A percentile compares a stretch with the other conserved stretches of the same genome.
Evolutionary conservation across 805 yeast genomes (phyloP).

Genomic region (Ogataea glucozyma): DNA sequence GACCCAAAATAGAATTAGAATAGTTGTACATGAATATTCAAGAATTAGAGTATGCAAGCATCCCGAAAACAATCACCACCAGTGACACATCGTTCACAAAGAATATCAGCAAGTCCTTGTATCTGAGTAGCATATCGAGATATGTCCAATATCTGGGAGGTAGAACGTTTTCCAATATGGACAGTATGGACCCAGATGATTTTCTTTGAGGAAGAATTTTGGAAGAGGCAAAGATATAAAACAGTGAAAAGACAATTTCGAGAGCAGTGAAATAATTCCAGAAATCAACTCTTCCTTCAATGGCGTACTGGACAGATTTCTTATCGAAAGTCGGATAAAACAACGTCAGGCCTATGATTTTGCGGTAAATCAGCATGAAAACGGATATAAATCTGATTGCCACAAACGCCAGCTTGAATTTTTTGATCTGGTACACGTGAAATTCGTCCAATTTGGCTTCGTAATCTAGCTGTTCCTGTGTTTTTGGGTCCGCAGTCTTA

Average conservation of each 20-base stretch:
- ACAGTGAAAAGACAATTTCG: constrained; percentile 24
- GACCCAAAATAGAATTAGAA: constrained; percentile 31
- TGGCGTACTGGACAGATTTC: constrained; percentile 10
- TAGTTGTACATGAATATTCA: neutral
- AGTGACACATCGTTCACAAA: constrained; percentile 31
- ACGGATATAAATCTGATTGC: constrained; percentile 21
- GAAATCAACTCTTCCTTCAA: constrained; percentile 16
- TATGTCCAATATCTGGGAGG: constrained; percentile 21
- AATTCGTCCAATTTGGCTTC: constrained; percentile 15
- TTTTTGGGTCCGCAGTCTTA: constrained; percentile 4
- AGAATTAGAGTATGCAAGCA: constrained; percentile 16
- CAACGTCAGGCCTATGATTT: constrained; percentile 10
- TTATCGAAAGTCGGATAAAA: constrained; percentile 16
- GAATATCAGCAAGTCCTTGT: constrained; percentile 29
- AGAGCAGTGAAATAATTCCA: constrained; percentile 27
- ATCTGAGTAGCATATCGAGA: constrained; percentile 23
- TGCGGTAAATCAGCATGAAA: constrained; percentile 14
- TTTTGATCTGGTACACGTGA: constrained; percentile 14
- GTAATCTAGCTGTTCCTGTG: constrained; percentile 19
- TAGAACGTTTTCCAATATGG: constrained; percentile 25
- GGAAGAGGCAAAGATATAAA: constrained; percentile 18
- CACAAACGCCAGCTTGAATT: constrained; percentile 18
- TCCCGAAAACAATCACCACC: constrained; percentile 29
- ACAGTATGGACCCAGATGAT: constrained; percentile 20
- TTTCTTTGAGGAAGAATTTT: constrained; percentile 16